phyloP scores from a whole-genome alignment of 1,139 yeast genomes.

The Scheffersomyces segobiensis region DNA sequence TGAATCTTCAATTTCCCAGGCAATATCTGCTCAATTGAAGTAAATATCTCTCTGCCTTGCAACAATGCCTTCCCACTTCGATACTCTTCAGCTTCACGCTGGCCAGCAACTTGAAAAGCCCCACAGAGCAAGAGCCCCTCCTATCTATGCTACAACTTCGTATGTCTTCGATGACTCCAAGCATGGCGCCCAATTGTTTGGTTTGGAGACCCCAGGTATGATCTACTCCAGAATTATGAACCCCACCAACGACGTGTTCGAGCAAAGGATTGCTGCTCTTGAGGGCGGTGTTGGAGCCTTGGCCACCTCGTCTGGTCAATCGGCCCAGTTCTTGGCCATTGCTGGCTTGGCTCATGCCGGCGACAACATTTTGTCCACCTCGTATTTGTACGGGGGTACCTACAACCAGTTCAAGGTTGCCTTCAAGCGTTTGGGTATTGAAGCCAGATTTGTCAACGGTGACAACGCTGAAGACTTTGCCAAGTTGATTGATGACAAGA shows the following conservation, averaged over 20 bases:
- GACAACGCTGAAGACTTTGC: constrained; percentile 71
- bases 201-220: constrained; percentile 77
- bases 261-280: constrained; percentile 86
- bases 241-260: constrained; percentile 91
- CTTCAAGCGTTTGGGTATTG: constrained; percentile 84
- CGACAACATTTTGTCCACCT: constrained; percentile 83
- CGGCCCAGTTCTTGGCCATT: constrained; percentile 87
- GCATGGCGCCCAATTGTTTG: constrained; percentile 90
- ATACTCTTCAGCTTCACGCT: constrained; percentile 91
- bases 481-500: constrained; percentile 72
- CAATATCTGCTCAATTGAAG: not conserved
- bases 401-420: constrained; percentile 93
- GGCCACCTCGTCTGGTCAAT: constrained; percentile 93
- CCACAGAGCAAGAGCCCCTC: constrained; percentile 80
- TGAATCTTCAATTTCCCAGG: not conserved
- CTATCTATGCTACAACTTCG: constrained; percentile 86
- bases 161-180: constrained; percentile 83
- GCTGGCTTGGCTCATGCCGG: constrained; percentile 85
- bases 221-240: constrained; percentile 89
- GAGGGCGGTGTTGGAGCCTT: constrained; percentile 92
- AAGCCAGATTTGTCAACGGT: constrained; percentile 80
- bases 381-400: constrained; percentile 95
- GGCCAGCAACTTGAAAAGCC: constrained; percentile 72
- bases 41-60: constrained; percentile 1
- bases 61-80: constrained; percentile 65